Evolutionary conservation across 768 basidiomycete genomes (phyloP).

Genomic region (Tulasnella sp.): DNA sequence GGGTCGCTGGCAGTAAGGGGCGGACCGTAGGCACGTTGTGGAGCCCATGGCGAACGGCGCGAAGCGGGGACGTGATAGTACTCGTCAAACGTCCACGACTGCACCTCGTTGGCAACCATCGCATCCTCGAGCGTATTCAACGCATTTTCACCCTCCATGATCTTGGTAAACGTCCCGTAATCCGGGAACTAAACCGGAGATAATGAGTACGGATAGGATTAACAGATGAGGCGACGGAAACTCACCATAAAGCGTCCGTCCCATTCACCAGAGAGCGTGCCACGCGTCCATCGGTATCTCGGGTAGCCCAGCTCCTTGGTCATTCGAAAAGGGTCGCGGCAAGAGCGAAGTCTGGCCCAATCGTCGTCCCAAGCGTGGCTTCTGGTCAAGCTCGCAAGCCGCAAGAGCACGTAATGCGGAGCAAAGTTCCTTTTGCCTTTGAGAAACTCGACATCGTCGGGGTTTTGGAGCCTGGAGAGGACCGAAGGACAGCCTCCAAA

Average conservation of each 20-base stretch:
- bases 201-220: neutral
- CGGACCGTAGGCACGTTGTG: neutral
- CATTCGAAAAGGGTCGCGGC: slow-evolving; percentile 4
- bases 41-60: neutral
- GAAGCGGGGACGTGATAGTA: neutral
- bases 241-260: slow-evolving; percentile 19
- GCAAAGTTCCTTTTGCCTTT: neutral
- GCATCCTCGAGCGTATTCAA: slow-evolving; percentile 7
- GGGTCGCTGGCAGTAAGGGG: neutral
- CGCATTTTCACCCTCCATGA: slow-evolving; percentile 8
- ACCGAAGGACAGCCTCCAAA: too few species aligned
- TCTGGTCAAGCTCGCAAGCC: neutral
- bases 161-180: neutral
- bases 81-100: slow-evolving; percentile 6
- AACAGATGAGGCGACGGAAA: neutral
- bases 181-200: neutral
- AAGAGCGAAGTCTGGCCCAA: neutral
- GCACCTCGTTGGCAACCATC: neutral
- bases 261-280: slow-evolving; percentile 18
- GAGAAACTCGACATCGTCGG: neutral
- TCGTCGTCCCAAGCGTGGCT: slow-evolving; percentile 6
- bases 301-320: slow-evolving; percentile 10
- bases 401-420: neutral
- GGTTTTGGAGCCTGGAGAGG: neutral
- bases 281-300: neutral